These are phyloP conservation scores for Termitomyces sp. DNA, from an alignment of 768 basidiomycete genomes.

Conservation along the genomic window DNA sequence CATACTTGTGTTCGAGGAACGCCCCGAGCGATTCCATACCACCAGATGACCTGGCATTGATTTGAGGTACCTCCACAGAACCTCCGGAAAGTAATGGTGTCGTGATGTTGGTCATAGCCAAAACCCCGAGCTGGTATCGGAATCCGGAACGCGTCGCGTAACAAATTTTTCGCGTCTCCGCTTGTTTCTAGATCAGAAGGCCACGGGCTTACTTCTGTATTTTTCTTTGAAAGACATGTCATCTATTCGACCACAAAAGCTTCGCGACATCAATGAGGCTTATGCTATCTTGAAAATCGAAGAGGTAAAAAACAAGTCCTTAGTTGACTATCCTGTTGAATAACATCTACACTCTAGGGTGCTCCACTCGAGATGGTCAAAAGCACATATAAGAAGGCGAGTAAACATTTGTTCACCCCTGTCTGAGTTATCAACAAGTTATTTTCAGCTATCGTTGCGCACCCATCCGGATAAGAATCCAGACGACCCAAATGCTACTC, in stretches of 20 bases:
- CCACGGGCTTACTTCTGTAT: slow-evolving; percentile 1
- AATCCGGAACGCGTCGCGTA: slow-evolving; percentile 18
- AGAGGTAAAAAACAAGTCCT: slow-evolving; percentile 31
- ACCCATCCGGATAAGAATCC: slow-evolving; percentile 79
- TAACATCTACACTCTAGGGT: slow-evolving; percentile 33
- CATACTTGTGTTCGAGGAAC: slow-evolving; percentile 65
- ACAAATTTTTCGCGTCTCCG: slow-evolving; percentile 15
- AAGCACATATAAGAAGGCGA: slow-evolving; percentile 62
- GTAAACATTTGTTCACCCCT: slow-evolving; percentile 1
- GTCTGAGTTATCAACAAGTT: neutral
- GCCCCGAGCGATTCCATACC: slow-evolving; percentile 27
- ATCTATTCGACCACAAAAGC: slow-evolving; percentile 5
- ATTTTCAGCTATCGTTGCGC: slow-evolving; percentile 47
- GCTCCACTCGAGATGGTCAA: slow-evolving; percentile 60
- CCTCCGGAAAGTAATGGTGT: neutral
- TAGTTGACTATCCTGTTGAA: neutral
- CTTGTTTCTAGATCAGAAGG: slow-evolving; percentile 4
- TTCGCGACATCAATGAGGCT: slow-evolving; percentile 21
- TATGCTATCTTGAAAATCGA: slow-evolving; percentile 45
- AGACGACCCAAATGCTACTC: slow-evolving; percentile 57
- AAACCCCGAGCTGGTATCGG: neutral
- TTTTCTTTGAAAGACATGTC: slow-evolving; percentile 6
- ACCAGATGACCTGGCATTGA: slow-evolving; percentile 9
- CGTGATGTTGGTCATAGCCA: neutral
- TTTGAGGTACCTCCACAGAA: slow-evolving; percentile 4